Percentiles rank a stretch among this genome's conserved stretches.
phyloP scores from a whole-genome alignment of 116 monocot species.

The Posidonia oceanica region DNA sequence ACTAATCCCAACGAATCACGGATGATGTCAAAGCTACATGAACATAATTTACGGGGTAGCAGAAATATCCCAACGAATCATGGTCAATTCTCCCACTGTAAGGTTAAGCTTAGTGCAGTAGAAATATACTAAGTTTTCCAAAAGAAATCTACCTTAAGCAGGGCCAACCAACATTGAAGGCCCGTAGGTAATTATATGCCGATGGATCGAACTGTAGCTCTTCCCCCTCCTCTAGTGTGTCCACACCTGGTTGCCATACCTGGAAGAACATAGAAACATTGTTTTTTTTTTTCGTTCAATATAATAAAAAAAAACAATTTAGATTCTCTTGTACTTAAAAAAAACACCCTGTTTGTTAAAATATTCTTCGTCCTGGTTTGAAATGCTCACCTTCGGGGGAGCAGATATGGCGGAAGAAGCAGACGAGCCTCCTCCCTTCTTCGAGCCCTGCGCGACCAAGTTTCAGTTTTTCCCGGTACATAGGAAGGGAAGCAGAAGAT shows the following conservation, averaged over 20 bases:
- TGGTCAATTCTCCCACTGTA: not conserved
- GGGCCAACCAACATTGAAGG: slow-evolving; percentile 24
- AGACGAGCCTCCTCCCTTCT: slow-evolving; percentile 10
- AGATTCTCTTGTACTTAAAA: not conserved
- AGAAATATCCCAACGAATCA: not conserved
- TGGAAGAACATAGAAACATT: slow-evolving; percentile 3
- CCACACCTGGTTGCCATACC: slow-evolving; percentile 90
- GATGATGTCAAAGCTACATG: slow-evolving; percentile 70
- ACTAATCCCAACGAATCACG: slow-evolving; percentile 84
- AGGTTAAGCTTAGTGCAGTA: not conserved
- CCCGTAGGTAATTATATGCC: slow-evolving; percentile 20
- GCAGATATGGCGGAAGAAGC: slow-evolving; percentile 16
- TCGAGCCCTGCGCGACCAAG: slow-evolving; percentile 12
- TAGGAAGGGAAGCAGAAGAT: not conserved
- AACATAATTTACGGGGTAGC: not conserved
- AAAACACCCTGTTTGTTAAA: not conserved
- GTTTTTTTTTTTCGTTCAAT: too few species aligned
- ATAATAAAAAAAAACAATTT: not conserved
- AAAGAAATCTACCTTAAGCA: slow-evolving; percentile 14
- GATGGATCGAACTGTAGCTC: slow-evolving; percentile 23
- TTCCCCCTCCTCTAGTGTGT: slow-evolving; percentile 24
- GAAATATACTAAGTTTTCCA: not conserved
- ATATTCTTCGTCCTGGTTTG: not conserved
- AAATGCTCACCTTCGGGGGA: slow-evolving; percentile 19
- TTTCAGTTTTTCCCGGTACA: too few species aligned